phyloP scores from a whole-genome alignment of 2,329 filamentous ascomycete genomes.

The Cytospora paraplurivora region DNA sequence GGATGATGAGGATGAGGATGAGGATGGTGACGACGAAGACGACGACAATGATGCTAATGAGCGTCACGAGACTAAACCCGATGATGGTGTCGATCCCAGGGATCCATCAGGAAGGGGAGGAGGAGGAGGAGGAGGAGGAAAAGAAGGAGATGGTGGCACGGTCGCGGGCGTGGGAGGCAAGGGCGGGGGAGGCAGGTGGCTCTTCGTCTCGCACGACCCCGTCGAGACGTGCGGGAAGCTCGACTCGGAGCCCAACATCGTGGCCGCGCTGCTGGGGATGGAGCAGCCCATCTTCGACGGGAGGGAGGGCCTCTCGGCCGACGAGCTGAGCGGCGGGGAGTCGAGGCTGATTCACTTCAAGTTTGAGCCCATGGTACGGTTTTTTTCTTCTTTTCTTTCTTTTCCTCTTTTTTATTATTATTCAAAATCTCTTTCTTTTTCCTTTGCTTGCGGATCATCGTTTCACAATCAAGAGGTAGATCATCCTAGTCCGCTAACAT shows the following conservation, averaged over 20 bases:
- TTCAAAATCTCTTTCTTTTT: not conserved
- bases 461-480: not conserved
- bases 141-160: constrained; percentile 31
- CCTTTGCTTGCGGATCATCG: too few species aligned
- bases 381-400: not conserved
- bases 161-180: constrained; percentile 76
- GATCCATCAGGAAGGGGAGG: constrained; percentile 1
- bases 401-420: not conserved
- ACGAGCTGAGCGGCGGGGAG: constrained; percentile 34
- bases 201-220: constrained; percentile 85
- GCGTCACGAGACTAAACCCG: constrained; percentile 28
- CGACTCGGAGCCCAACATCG: constrained; percentile 30
- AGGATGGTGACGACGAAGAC: constrained; percentile 27
- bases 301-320: constrained; percentile 27
- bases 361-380: constrained; percentile 88
- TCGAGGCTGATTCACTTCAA: constrained; percentile 76
- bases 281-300: constrained; percentile 31
- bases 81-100: constrained; percentile 26
- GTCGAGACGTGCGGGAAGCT: constrained; percentile 42
- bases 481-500: not conserved
- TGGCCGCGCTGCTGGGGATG: constrained; percentile 45
- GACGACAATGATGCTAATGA: not conserved
- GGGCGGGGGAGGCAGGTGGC: constrained; percentile 79
- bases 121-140: constrained; percentile 30
- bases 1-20: constrained; percentile 28